Base-by-base conservation (phyloP, 345 rosid species). In the Lenwebbia sp. region DNA sequence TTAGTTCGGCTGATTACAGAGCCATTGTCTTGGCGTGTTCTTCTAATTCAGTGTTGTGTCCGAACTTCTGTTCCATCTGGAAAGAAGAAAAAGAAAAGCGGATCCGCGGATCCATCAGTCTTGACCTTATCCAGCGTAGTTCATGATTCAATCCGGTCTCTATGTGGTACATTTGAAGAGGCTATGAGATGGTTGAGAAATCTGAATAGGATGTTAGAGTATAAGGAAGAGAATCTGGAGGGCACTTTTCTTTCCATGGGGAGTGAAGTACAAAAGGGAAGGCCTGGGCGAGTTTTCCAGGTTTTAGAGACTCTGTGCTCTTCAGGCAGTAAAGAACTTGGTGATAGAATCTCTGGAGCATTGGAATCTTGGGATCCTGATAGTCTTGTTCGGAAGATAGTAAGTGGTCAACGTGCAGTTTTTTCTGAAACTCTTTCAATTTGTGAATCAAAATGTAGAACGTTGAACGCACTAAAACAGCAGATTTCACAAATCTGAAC, bases 71-170 rank as follows among this genome's bases (percentile, higher is more conserved):
- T 92, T 88, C 99, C 99, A 82, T 90, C 97, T 60, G 99, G 99
- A 88, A 96, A 94, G 92, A 98, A 96, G 90, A 97, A 96, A 93
- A 98, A 96, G 93, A 97, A 94, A 90, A 88, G 91, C 74, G 96
- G 92, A 84, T 84, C 89, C 17, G 11, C 89, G 7, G 98, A 94
- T 57, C 95, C 89, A 44, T 84, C 92, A 13, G 55, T 90, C 84
- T 88, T 93, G 23, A 91, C 88, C 2, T 81, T 93, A 74, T 89
- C 89, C 26, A 87, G 84, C 87, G 89, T 89, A 33, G 85, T 92
- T 70, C 91, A 93, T 83, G 93, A 92, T 86, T 94, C 99, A 81
- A 88, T 91, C 82, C 89, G 90, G 60, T 90, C 91, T 82, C 85
- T 88, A 25, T 85, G 86, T 83, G 87, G 86, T 84, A 82, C 92